Percentiles rank a stretch among this genome's conserved stretches.
These are phyloP conservation scores for Pisolithus albus DNA, from an alignment of 768 basidiomycete genomes.

Conservation along the genomic window DNA sequence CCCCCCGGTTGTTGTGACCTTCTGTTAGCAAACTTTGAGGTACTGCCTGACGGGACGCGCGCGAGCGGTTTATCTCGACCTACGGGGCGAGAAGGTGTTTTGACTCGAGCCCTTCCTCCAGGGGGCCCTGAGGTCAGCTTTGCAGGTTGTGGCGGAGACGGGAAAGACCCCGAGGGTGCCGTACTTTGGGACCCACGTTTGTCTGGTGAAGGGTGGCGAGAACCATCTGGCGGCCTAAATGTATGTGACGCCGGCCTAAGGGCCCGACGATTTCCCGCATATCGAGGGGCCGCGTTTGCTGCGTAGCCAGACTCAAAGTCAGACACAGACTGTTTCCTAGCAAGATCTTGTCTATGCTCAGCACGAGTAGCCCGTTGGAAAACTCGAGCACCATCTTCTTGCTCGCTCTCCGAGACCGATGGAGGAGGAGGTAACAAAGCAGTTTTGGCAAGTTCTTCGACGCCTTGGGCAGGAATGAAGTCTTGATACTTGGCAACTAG, in stretches of 20 bases:
- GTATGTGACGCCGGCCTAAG: slow-evolving; percentile 37
- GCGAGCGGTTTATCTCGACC: slow-evolving; percentile 33
- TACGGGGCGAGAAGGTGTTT: slow-evolving; percentile 25
- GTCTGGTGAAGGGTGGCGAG: slow-evolving; percentile 68
- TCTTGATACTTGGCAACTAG: slow-evolving; percentile 79
- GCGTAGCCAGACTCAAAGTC: slow-evolving; percentile 92
- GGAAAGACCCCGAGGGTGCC: slow-evolving; percentile 25
- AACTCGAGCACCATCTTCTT: slow-evolving; percentile 43
- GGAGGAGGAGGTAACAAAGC: slow-evolving; percentile 53
- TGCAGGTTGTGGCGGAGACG: slow-evolving; percentile 18
- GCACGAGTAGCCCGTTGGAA: slow-evolving; percentile 36
- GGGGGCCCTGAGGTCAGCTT: slow-evolving; percentile 23
- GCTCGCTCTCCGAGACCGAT: slow-evolving; percentile 73
- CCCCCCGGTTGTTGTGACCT: slow-evolving; percentile 43
- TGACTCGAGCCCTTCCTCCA: slow-evolving; percentile 33
- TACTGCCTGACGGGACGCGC: slow-evolving; percentile 35
- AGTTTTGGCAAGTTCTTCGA: slow-evolving; percentile 65
- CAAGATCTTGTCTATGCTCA: slow-evolving; percentile 40
- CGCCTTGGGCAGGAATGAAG: slow-evolving; percentile 62
- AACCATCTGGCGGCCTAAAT: slow-evolving; percentile 45
- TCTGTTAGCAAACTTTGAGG: slow-evolving; percentile 48
- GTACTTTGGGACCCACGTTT: slow-evolving; percentile 42
- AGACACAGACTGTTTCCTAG: slow-evolving; percentile 58
- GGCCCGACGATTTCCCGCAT: slow-evolving; percentile 50
- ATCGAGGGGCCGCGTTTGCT: slow-evolving; percentile 80